Percentiles rank a stretch among this genome's conserved stretches.
phyloP scores from a whole-genome alignment of 192 early-diverging fungal genomes.

The Gryganskiella cystojenkinii region DNA sequence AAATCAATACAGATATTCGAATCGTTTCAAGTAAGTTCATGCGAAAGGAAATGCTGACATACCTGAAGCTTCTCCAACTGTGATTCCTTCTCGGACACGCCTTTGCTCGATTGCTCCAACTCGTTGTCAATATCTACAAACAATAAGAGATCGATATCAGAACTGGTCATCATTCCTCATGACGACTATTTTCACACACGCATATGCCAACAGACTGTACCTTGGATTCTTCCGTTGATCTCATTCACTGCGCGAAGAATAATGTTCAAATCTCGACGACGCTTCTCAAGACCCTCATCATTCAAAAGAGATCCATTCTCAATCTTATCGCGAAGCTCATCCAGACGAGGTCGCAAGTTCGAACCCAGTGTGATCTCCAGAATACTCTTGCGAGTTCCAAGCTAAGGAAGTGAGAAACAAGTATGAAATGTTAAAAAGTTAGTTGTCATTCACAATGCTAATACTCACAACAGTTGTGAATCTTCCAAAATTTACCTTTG shows the following conservation, averaged over 20 bases:
- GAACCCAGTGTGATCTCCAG: constrained; percentile 78
- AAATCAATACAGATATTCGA: not conserved
- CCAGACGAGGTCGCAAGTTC: constrained; percentile 73
- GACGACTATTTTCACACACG: not conserved
- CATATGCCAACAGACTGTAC: too few relatives aligned
- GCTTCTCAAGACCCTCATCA: constrained; percentile 57
- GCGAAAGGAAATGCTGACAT: not conserved
- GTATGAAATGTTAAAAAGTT: not conserved
- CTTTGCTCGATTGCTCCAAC: constrained; percentile 21
- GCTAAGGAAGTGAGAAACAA: constrained; percentile 56
- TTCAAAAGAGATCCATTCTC: constrained; percentile 56
- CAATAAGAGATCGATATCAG: not conserved
- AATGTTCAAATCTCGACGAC: constrained; percentile 18
- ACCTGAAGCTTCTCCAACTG: constrained; percentile 46
- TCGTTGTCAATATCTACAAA: constrained; percentile 54
- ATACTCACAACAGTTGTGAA: too few relatives aligned
- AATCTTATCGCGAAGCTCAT: constrained; percentile 75
- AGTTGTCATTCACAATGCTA: too few relatives aligned
- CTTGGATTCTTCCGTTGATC: constrained; percentile 45
- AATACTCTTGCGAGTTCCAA: constrained; percentile 76
- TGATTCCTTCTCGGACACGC: constrained; percentile 31
- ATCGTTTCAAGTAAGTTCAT: not conserved
- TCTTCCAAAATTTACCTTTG: constrained; percentile 62
- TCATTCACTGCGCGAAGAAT: constrained; percentile 40
- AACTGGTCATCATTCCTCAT: not conserved